Evolutionary conservation across 83 land plant species (phyloP).

Genomic region (Diphasiastrum complanatum): DNA sequence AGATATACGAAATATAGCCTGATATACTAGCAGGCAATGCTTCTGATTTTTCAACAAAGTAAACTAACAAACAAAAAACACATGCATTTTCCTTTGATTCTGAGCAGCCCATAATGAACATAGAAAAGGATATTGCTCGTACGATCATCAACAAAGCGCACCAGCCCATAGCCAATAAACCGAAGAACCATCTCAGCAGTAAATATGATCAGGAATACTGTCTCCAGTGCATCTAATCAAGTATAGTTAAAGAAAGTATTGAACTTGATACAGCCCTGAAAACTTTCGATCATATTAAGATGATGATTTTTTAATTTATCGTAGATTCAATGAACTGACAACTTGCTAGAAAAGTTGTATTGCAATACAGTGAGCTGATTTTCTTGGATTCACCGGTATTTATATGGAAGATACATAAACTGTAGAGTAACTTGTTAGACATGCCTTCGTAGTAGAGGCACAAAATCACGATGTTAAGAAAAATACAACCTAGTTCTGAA

Average conservation of each 20-base stretch:
- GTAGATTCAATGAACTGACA: too few species aligned
- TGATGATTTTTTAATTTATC: too few species aligned
- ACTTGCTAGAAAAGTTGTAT: not conserved
- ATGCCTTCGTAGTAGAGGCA: conserved; percentile 7
- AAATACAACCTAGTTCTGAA: conserved; percentile 6
- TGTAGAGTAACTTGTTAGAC: conserved; percentile 3
- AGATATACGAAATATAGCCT: too few species aligned
- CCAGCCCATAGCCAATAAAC: conserved; percentile 7
- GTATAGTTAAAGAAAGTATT: not conserved
- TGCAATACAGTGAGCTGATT: not conserved
- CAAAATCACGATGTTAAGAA: not conserved
- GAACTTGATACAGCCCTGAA: not conserved
- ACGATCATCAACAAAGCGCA: conserved; percentile 9
- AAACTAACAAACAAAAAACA: too few species aligned
- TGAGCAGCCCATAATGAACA: too few species aligned
- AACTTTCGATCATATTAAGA: too few species aligned
- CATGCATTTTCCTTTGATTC: too few species aligned
- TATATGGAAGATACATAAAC: not conserved
- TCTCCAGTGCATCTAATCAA: conserved; percentile 16
- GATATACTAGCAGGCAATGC: too few species aligned
- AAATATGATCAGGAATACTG: conserved; percentile 4
- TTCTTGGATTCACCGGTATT: not conserved
- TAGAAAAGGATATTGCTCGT: not conserved
- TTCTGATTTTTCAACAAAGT: too few species aligned
- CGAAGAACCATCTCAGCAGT: conserved; percentile 14